Evolutionary conservation across 345 rosid species (phyloP).

Genomic region (Arabidopsis arenosa): DNA sequence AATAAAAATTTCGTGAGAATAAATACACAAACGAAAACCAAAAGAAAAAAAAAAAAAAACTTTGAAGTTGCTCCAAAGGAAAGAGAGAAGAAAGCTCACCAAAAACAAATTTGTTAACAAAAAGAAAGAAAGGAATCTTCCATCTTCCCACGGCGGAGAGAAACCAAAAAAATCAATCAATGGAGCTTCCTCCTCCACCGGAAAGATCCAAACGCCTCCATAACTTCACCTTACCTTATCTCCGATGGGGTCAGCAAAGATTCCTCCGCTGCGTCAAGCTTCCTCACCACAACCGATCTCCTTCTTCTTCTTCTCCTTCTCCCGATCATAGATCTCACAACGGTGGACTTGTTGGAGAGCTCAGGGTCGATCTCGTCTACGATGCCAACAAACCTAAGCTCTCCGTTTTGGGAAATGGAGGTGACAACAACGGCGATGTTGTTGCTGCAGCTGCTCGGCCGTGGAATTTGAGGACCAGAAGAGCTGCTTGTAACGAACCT

Average conservation of each 20-base stretch:
- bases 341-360: conserved; percentile 27
- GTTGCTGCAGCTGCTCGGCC: conserved; percentile 45
- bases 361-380: conserved; percentile 35
- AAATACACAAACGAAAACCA: conserved; percentile 29
- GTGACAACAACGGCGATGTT: conserved; percentile 20
- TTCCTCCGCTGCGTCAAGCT: conserved; percentile 57
- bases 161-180: conserved; percentile 12
- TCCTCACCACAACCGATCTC: conserved; percentile 25
- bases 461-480: conserved; percentile 80
- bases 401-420: conserved; percentile 43
- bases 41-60: conserved; percentile 11
- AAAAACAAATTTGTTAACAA: neutral
- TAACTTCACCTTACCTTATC: conserved; percentile 63
- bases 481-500: conserved; percentile 62
- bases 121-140: neutral
- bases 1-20: conserved; percentile 15
- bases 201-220: conserved; percentile 63
- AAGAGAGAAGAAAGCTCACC: conserved; percentile 33
- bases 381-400: conserved; percentile 42
- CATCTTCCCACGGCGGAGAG: conserved; percentile 30
- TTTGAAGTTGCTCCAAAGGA: conserved; percentile 45
- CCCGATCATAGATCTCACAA: conserved; percentile 40
- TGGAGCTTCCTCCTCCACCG: conserved; percentile 43
- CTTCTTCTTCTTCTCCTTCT: conserved; percentile 42
- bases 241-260: conserved; percentile 63